A percentile compares a stretch with the other conserved stretches of the same genome.
These are phyloP conservation scores for Schizopora paradoxa DNA, from an alignment of 1,284 basidiomycete species.

Conservation along the genomic window DNA sequence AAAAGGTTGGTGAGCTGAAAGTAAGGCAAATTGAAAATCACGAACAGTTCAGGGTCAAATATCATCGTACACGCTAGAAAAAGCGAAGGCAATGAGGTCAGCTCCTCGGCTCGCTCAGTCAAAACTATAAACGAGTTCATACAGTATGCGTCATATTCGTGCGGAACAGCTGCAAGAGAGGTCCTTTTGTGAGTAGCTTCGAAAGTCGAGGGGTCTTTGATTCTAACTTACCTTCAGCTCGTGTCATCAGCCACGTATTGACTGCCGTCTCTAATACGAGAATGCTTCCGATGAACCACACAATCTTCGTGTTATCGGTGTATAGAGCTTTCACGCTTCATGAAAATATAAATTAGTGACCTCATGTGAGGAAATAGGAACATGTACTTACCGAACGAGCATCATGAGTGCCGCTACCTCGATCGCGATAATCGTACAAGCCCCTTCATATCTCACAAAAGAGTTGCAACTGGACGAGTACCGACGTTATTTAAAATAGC, in stretches of 20 bases:
- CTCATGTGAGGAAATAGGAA: neutral
- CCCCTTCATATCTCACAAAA: conserved; percentile 16
- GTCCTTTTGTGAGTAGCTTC: neutral
- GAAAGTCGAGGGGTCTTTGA: too few species aligned
- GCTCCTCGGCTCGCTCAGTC: neutral
- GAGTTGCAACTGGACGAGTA: conserved; percentile 7
- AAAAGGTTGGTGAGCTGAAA: too few species aligned
- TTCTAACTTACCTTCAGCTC: neutral
- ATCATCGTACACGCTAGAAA: conserved; percentile 17
- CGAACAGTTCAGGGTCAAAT: conserved; percentile 7
- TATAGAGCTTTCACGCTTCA: conserved; percentile 12
- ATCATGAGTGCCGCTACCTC: conserved; percentile 13
- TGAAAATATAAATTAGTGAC: neutral
- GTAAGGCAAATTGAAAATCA: neutral
- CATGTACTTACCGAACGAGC: conserved; percentile 8
- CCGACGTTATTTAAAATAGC: neutral
- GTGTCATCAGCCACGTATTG: conserved; percentile 7
- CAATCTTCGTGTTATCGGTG: conserved; percentile 2
- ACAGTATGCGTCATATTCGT: neutral
- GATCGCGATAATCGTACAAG: conserved; percentile 9
- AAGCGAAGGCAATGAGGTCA: neutral
- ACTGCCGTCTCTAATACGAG: conserved; percentile 3
- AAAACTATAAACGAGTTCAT: neutral
- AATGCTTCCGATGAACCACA: neutral
- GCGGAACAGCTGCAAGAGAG: neutral